Conservation (phyloP, 2,329 filamentous ascomycete genomes). For the Paracamarosporium sp. region DNA sequence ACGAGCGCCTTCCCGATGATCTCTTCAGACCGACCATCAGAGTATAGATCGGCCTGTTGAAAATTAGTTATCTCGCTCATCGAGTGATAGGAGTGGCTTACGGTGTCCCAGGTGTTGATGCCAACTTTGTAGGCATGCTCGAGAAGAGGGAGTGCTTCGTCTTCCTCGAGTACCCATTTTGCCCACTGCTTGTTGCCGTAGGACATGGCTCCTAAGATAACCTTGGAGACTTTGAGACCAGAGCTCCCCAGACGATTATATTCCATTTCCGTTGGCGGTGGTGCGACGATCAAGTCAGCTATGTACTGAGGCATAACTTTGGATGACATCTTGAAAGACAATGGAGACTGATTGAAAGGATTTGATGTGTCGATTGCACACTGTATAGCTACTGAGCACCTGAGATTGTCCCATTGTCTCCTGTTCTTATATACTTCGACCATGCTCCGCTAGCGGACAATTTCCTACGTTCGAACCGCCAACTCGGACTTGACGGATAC, state of each 20-base stretch:
- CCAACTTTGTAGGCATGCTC: slow-evolving; percentile 67
- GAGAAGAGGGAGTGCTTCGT: slow-evolving; percentile 62
- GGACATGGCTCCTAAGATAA: slow-evolving; percentile 58
- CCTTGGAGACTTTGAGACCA: slow-evolving; percentile 64
- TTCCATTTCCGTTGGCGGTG: not conserved
- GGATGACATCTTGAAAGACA: no score
- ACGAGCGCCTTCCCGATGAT: slow-evolving; percentile 70
- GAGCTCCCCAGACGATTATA: slow-evolving; percentile 55
- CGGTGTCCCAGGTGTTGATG: slow-evolving; percentile 65
- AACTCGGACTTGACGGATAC: no score
- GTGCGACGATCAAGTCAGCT: not conserved
- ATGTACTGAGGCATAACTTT: not conserved
- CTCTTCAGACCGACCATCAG: slow-evolving; percentile 67
- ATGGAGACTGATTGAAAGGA: no score
- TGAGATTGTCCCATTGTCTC: no score
- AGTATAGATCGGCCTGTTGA: slow-evolving; percentile 58
- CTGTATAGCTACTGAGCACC: no score
- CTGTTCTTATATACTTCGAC: no score
- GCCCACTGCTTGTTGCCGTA: slow-evolving; percentile 54
- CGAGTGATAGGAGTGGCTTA: slow-evolving; percentile 16
- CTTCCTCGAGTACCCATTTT: slow-evolving; percentile 60
- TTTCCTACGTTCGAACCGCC: no score
- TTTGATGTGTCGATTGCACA: no score
- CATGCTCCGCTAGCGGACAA: no score
- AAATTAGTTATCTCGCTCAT: not conserved